phyloP scores from a whole-genome alignment of 169 alveolate species.

The Miamiensis avidus region DNA sequence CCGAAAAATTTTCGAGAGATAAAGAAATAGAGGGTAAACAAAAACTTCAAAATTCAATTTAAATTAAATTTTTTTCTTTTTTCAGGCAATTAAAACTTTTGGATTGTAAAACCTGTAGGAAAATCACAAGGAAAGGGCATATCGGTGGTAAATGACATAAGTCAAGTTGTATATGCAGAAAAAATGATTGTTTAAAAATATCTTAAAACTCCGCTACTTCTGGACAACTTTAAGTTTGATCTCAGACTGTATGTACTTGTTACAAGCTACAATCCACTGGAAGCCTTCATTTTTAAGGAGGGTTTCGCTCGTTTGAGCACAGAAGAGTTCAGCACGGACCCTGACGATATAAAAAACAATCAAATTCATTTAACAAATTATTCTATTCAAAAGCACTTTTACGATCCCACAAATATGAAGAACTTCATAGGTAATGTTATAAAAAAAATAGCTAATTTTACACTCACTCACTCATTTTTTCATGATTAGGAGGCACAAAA shows the following conservation, averaged over 20 bases:
- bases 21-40: conserved; percentile 73
- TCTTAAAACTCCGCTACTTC: conserved; percentile 73
- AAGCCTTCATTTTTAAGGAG: conserved; percentile 83
- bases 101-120: conserved; percentile 88
- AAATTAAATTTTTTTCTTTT: too few relatives aligned
- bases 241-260: conserved; percentile 82
- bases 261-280: conserved; percentile 82
- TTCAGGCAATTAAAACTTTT: conserved; percentile 64
- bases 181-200: conserved; percentile 79
- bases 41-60: too few relatives aligned
- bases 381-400: conserved; percentile 57
- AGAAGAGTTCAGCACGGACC: conserved; percentile 70
- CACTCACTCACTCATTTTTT: too few relatives aligned
- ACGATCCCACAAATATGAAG: conserved; percentile 41
- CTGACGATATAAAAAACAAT: conserved; percentile 62
- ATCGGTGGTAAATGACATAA: conserved; percentile 74
- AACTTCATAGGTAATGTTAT: too few relatives aligned
- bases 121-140: conserved; percentile 89
- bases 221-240: conserved; percentile 79
- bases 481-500: conserved; percentile 88
- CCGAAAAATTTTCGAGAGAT: conserved; percentile 64
- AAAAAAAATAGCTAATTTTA: too few relatives aligned
- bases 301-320: conserved; percentile 85
- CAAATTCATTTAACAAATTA: conserved; percentile 80
- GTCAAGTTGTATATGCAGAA: conserved; percentile 72